These are phyloP conservation scores for Helotiales sp. DNA, from an alignment of 2,329 filamentous ascomycete genomes.

Conservation along the genomic window DNA sequence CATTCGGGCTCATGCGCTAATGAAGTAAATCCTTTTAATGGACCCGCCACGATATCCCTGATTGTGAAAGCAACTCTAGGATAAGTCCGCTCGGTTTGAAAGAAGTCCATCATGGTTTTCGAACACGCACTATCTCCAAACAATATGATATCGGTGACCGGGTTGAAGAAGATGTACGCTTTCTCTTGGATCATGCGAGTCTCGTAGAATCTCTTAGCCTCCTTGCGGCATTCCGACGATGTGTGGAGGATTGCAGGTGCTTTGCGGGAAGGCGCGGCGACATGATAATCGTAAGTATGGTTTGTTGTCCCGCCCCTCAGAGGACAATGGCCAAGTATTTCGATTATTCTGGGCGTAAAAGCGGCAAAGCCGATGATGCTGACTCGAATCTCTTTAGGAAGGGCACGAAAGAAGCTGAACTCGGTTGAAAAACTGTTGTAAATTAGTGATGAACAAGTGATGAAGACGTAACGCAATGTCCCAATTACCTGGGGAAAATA, in stretches of 20 bases:
- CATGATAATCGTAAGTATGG: neutral
- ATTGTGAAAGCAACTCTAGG: neutral
- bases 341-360: neutral
- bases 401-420: neutral
- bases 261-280: neutral
- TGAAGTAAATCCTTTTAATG: neutral
- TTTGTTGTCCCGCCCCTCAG: neutral
- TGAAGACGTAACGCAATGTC: neutral
- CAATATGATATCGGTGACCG: neutral
- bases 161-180: neutral
- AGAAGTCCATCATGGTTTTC: neutral
- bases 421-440: neutral
- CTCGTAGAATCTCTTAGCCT: neutral
- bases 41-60: neutral
- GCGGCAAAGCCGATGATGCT: neutral
- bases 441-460: neutral
- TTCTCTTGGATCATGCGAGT: neutral
- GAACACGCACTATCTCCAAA: neutral
- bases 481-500: neutral
- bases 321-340: neutral
- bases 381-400: neutral
- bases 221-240: neutral
- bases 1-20: too few relatives aligned
- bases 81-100: neutral
- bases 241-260: neutral